These are phyloP conservation scores for Ottelia alismoides DNA, from an alignment of 106 monocot genomes.

Conservation along the genomic window DNA sequence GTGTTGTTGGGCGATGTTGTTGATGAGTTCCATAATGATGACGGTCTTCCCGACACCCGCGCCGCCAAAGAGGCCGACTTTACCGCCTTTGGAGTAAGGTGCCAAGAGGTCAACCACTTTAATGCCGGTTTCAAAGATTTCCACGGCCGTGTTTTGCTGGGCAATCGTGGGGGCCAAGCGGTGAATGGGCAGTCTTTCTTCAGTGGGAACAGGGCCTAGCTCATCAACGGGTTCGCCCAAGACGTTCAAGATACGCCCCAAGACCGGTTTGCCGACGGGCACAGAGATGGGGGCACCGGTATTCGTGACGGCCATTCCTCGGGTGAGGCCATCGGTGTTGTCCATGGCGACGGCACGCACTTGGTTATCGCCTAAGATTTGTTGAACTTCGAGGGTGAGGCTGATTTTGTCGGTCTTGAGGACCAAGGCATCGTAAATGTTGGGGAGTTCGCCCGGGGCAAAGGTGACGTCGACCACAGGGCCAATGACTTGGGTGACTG, in stretches of 20 bases:
- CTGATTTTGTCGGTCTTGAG: too few relatives aligned
- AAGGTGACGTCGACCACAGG: too few relatives aligned
- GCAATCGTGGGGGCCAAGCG: conserved; percentile 55
- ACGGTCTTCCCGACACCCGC: conserved; percentile 71
- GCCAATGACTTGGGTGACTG: too few relatives aligned
- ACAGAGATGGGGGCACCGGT: conserved; percentile 19
- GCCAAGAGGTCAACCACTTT: conserved; percentile 76
- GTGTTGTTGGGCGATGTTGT: conserved; percentile 58
- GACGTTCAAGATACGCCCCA: conserved; percentile 70
- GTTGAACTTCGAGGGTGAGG: conserved; percentile 6
- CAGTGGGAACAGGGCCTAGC: conserved; percentile 45
- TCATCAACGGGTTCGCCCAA: conserved; percentile 66
- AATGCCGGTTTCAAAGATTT: conserved; percentile 67
- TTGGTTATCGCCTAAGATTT: conserved; percentile 3
- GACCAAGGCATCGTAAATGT: too few relatives aligned
- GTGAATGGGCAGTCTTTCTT: conserved; percentile 57
- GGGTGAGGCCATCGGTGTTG: conserved; percentile 6
- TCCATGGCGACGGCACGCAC: conserved; percentile 12
- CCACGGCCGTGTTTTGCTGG: conserved; percentile 52
- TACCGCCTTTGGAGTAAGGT: conserved; percentile 63
- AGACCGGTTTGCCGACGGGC: conserved; percentile 56
- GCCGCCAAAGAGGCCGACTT: conserved; percentile 68
- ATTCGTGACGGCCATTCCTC: conserved; percentile 4
- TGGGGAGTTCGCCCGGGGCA: too few relatives aligned
- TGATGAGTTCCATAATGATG: conserved; percentile 71